These are phyloP conservation scores for Hypoxylon sp. DNA, from an alignment of 2,329 filamentous ascomycete species.

Conservation along the genomic window DNA sequence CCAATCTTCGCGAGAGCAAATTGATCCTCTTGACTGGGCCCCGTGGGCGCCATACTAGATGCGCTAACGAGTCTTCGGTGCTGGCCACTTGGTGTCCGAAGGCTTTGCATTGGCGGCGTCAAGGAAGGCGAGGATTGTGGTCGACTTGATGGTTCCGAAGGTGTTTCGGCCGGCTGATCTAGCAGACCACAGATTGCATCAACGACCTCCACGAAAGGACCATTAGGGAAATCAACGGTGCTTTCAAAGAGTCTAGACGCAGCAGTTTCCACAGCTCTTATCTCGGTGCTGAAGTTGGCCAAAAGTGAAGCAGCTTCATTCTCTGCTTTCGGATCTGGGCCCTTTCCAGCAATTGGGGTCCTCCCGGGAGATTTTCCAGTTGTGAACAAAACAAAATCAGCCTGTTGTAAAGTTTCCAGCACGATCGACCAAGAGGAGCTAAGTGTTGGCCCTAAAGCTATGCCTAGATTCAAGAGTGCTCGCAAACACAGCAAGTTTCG, in stretches of 20 bases:
- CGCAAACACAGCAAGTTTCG: slow-evolving; percentile 91
- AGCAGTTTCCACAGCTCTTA: slow-evolving; percentile 89
- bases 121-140: slow-evolving; percentile 58
- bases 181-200: slow-evolving; percentile 81
- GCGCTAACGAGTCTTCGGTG: slow-evolving; percentile 65
- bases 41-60: slow-evolving; percentile 61
- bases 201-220: slow-evolving; percentile 83
- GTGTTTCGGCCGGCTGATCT: slow-evolving; percentile 56
- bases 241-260: slow-evolving; percentile 90
- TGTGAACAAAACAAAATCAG: slow-evolving; percentile 85
- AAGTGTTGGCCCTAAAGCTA: slow-evolving; percentile 90
- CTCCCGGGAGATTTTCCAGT: slow-evolving; percentile 69
- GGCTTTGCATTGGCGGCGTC: slow-evolving; percentile 52
- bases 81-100: slow-evolving; percentile 53
- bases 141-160: slow-evolving; percentile 53
- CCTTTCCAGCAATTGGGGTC: slow-evolving; percentile 64
- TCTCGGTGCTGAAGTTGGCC: slow-evolving; percentile 82
- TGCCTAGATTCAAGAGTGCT: slow-evolving; percentile 94
- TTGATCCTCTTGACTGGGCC: slow-evolving; percentile 72
- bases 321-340: slow-evolving; percentile 64
- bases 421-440: slow-evolving; percentile 90
- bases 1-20: slow-evolving; percentile 81
- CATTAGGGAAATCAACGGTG: slow-evolving; percentile 89
- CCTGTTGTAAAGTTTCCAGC: slow-evolving; percentile 91
- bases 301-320: slow-evolving; percentile 67